Conservation (phyloP, 1,139 yeast genomes). For the Scheffersomyces insectosa region DNA sequence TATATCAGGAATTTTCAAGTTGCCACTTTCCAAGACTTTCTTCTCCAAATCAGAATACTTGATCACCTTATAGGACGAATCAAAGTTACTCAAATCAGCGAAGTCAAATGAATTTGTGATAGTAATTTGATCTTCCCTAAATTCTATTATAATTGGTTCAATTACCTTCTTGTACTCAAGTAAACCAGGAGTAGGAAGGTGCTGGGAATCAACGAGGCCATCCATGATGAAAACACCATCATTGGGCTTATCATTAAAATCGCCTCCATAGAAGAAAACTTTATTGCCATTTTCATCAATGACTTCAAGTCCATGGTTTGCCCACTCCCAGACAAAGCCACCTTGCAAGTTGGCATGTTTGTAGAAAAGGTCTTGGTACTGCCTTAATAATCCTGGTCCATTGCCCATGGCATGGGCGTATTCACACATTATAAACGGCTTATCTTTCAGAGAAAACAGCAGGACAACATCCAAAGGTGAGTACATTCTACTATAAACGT, state of each 20-base stretch:
- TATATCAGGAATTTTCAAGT: slow-evolving; percentile 6
- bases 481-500: slow-evolving; percentile 33
- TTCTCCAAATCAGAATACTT: slow-evolving; percentile 5
- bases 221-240: slow-evolving; percentile 38
- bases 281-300: slow-evolving; percentile 10
- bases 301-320: slow-evolving; percentile 29
- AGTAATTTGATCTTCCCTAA: slow-evolving; percentile 7
- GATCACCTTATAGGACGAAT: slow-evolving; percentile 2
- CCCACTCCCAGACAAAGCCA: slow-evolving; percentile 42
- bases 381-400: slow-evolving; percentile 33
- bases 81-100: slow-evolving; percentile 8
- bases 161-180: slow-evolving; percentile 27
- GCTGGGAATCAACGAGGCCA: slow-evolving; percentile 30
- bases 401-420: slow-evolving; percentile 41
- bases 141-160: slow-evolving; percentile 23
- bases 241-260: slow-evolving; percentile 31
- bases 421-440: slow-evolving; percentile 34
- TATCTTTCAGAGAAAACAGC: slow-evolving; percentile 10
- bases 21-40: slow-evolving; percentile 6
- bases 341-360: slow-evolving; percentile 28
- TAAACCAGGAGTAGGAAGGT: slow-evolving; percentile 34
- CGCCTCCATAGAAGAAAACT: slow-evolving; percentile 34
- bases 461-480: slow-evolving; percentile 15
- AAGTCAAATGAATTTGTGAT: slow-evolving; percentile 15
- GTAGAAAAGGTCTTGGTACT: slow-evolving; percentile 30